Evolutionary conservation across 805 yeast species (phyloP).

Genomic region (Aciculoconidium aculeatum): DNA sequence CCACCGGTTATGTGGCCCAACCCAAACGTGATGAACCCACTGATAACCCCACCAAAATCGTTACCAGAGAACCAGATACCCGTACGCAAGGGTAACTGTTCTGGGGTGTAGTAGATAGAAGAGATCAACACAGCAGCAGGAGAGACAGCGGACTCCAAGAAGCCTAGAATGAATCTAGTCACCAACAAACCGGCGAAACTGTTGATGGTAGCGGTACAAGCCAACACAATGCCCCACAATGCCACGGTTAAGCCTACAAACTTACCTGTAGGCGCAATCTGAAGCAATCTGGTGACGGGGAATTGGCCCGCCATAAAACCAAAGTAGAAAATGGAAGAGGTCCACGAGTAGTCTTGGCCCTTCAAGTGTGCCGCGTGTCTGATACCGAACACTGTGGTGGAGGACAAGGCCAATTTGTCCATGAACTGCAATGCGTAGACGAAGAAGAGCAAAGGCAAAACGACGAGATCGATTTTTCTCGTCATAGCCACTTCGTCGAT

Average conservation of each 20-base stretch:
- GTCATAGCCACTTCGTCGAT: slow-evolving; percentile 5
- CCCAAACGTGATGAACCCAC: slow-evolving; percentile 8
- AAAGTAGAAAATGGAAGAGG: slow-evolving; percentile 4
- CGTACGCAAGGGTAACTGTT: slow-evolving; percentile 4
- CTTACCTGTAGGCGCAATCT: slow-evolving; percentile 1
- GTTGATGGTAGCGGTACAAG: slow-evolving; percentile 1
- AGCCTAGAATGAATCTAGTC: slow-evolving; percentile 3
- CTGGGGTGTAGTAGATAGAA: slow-evolving; percentile 2
- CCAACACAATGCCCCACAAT: slow-evolving; percentile 3
- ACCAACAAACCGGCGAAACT: slow-evolving; percentile 2
- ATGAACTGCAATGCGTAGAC: slow-evolving; percentile 6
- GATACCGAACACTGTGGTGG: slow-evolving; percentile 6
- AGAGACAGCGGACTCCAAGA: slow-evolving; percentile 1
- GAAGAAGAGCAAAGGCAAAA: slow-evolving; percentile 7
- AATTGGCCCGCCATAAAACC: slow-evolving; percentile 4
- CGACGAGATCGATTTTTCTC: slow-evolving; percentile 4
- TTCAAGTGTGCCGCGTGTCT: slow-evolving; percentile 1
- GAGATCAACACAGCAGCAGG: slow-evolving; percentile 4
- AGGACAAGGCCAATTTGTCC: slow-evolving; percentile 4
- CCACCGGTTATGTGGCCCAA: slow-evolving; percentile 7
- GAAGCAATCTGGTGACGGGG: slow-evolving; percentile 3
- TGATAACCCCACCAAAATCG: slow-evolving; percentile 6
- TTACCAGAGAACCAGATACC: slow-evolving; percentile 5
- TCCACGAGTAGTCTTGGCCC: slow-evolving; percentile 5
- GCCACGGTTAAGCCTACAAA: slow-evolving; percentile 1